Evolutionary conservation across 2,329 filamentous ascomycete genomes (phyloP).

Genomic region (Xylaria digitata): DNA sequence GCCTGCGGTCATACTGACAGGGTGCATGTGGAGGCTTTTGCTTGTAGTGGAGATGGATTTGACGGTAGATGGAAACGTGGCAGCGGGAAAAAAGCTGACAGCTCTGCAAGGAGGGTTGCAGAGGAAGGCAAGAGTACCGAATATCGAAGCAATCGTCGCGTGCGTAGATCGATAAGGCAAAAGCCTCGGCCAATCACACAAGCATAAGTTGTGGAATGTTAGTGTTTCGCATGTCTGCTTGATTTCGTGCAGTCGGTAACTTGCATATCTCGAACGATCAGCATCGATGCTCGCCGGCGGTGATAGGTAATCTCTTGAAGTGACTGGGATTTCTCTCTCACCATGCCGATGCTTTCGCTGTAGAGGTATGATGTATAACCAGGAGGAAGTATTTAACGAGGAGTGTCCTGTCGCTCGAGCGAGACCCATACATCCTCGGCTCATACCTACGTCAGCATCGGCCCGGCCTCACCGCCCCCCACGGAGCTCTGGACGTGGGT

Average conservation of each 20-base stretch:
- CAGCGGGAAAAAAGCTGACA: conserved; percentile 26
- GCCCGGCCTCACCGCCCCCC: conserved; percentile 17
- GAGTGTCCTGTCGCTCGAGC: not conserved
- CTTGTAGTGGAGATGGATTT: conserved; percentile 19
- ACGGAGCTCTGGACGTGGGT: conserved; percentile 9
- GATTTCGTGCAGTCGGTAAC: conserved; percentile 33
- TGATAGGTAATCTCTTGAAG: not conserved
- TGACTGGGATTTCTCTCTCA: not conserved
- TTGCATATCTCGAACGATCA: conserved; percentile 27
- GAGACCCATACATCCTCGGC: conserved; percentile 13
- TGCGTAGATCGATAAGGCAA: conserved; percentile 24
- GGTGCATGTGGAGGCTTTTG: conserved; percentile 22
- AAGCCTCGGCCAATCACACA: conserved; percentile 24
- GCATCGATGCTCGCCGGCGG: conserved; percentile 8
- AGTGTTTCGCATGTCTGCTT: conserved; percentile 27
- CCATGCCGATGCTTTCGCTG: not conserved
- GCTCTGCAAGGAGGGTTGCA: conserved; percentile 31
- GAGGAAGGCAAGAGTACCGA: conserved; percentile 16
- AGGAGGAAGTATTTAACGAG: conserved; percentile 10
- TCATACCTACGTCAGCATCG: conserved; percentile 29
- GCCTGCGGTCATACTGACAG: conserved; percentile 14
- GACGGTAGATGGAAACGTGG: conserved; percentile 28
- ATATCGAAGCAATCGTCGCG: conserved; percentile 27
- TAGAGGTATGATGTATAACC: conserved; percentile 2
- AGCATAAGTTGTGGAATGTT: conserved; percentile 13